A percentile compares a stretch with the other conserved stretches of the same genome.
phyloP scores from a whole-genome alignment of 805 yeast genomes.

The Sugiyamaella chiloensis region DNA sequence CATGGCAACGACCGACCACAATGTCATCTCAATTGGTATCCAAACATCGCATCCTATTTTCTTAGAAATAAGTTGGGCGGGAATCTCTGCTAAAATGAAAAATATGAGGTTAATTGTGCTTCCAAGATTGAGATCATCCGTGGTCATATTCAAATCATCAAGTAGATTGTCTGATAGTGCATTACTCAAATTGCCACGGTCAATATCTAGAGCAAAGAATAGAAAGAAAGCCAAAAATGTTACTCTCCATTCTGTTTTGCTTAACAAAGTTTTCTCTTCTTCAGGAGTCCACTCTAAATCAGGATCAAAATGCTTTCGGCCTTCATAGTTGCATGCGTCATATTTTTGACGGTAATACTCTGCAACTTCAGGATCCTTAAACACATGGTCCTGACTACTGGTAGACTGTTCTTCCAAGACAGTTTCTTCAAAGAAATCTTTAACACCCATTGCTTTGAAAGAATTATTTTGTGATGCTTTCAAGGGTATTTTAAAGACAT shows the following conservation, averaged over 20 bases:
- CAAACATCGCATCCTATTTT: slow-evolving; percentile 59
- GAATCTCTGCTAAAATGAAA: slow-evolving; percentile 59
- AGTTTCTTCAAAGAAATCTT: too few species aligned
- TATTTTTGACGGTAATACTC: slow-evolving; percentile 43
- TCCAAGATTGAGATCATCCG: slow-evolving; percentile 55
- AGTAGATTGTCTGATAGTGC: slow-evolving; percentile 56
- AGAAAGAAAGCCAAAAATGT: slow-evolving; percentile 52
- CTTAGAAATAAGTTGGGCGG: slow-evolving; percentile 63
- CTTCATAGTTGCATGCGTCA: slow-evolving; percentile 49
- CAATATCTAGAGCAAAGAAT: slow-evolving; percentile 56
- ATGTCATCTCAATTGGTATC: slow-evolving; percentile 54
- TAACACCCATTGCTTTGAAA: too few species aligned
- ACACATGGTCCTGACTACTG: slow-evolving; percentile 21
- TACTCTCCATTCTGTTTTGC: slow-evolving; percentile 54
- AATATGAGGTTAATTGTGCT: slow-evolving; percentile 51
- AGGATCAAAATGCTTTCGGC: slow-evolving; percentile 53
- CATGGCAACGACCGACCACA: slow-evolving; percentile 56
- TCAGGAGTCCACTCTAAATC: slow-evolving; percentile 46
- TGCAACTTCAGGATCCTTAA: slow-evolving; percentile 44
- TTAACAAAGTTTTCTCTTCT: slow-evolving; percentile 44
- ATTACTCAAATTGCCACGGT: slow-evolving; percentile 52
- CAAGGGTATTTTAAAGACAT: too few species aligned
- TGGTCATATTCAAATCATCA: slow-evolving; percentile 47
- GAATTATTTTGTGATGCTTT: too few species aligned
- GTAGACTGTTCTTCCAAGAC: too few species aligned